Evolutionary conservation across 2,329 filamentous ascomycete genomes (phyloP), one percentile per base, ranked within the genome.

Genomic region (Phyllosticta citribraziliensis): DNA sequence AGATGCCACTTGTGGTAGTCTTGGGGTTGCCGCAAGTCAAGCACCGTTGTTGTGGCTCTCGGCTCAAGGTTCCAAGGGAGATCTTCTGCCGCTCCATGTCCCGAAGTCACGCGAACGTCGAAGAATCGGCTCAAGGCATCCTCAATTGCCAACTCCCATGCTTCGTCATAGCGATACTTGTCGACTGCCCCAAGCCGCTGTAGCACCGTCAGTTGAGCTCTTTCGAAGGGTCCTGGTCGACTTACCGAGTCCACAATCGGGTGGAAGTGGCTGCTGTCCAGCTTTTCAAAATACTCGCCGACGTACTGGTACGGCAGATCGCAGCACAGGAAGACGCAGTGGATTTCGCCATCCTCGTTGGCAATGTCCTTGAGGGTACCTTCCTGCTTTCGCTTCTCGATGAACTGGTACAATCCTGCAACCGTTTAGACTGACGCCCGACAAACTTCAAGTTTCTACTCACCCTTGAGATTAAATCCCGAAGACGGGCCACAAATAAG

Each of bases 241-340:
- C 68, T 64, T 64, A 78, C 76, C 68, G 76, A 67, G 62, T 81
- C 80, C 17, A 71, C 69, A 35, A 84, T 82, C 0, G 76, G 69
- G 2, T 76, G 78, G 66, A 84, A 84, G 55, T 79, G 70, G 1
- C 73, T 71, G 1, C 73, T 65, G 1, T 74, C 77, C 11, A 85
- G 72, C 65, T 83, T 84, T 25, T 80, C 75, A 65, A 84, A 86
- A 66, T 86, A 86, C 64, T 82, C 81, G 24, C 78, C 74, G 53
- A 86, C 78, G 63, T 86, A 86, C 67, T 86, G 83, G 64, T 86
- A 86, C 0, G 84, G 84, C 25, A 86, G 64, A 61, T 87, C 84
- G 62, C 83, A 85, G 70, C 83, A 86, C 2, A 85, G 69, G 68
- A 86, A 86, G 0, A 83, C 82, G 54, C 80, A 83, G 63, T 80